Conservation (phyloP, 169 alveolate species). For the Plasmodium blacklocki region DNA sequence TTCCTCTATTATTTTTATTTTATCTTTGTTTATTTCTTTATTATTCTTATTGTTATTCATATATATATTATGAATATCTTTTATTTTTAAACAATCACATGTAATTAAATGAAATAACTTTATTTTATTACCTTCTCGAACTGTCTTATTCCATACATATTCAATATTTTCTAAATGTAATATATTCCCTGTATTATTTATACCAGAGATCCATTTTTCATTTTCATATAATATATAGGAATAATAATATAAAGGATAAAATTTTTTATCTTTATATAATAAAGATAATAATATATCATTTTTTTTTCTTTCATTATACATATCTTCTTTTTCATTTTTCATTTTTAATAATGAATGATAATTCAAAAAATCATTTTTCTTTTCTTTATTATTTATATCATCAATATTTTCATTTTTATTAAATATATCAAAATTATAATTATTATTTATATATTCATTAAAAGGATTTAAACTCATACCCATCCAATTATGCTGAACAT, state of each 20-base stretch:
- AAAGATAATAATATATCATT: neutral
- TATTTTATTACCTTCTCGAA: conserved; percentile 61
- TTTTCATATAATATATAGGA: conserved; percentile 53
- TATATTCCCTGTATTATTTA: conserved; percentile 61
- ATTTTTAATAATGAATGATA: neutral
- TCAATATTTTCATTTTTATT: neutral
- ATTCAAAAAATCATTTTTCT: neutral
- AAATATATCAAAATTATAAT: neutral
- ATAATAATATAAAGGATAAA: conserved; percentile 51
- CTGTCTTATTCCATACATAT: conserved; percentile 72
- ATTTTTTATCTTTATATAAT: conserved; percentile 7
- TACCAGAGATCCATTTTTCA: conserved; percentile 66
- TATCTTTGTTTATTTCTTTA: neutral
- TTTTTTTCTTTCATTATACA: neutral
- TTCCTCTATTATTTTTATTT: neutral
- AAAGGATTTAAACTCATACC: conserved; percentile 77
- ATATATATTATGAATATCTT: conserved; percentile 13
- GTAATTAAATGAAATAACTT: conserved; percentile 67
- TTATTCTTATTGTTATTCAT: conserved; percentile 10
- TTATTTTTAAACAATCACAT: conserved; percentile 37
- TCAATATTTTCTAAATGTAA: conserved; percentile 45
- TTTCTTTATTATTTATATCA: conserved; percentile 13
- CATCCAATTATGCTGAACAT: conserved; percentile 71
- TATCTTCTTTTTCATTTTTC: neutral
- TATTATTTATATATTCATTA: conserved; percentile 29